These are phyloP conservation scores for Heliamphora pulchella DNA, from an alignment of 179 eudicot species.

Conservation along the genomic window DNA sequence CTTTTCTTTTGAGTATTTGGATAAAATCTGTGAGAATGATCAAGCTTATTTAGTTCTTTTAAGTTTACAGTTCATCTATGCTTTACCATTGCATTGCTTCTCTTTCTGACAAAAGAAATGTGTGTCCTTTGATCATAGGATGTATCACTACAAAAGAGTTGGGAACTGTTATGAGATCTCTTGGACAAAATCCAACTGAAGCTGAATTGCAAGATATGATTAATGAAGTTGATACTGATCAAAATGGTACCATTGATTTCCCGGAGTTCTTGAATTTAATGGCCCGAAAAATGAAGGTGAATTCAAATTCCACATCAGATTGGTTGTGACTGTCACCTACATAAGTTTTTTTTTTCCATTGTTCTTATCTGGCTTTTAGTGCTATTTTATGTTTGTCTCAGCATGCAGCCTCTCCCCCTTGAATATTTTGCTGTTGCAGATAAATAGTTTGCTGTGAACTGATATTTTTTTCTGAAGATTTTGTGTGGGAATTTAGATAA, in stretches of 20 bases:
- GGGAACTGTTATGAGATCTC: constrained; percentile 19
- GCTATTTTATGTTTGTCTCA: neutral
- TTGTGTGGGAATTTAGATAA: too few species aligned
- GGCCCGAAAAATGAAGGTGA: constrained; percentile 17
- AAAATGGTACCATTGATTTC: constrained; percentile 17
- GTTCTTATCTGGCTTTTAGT: neutral
- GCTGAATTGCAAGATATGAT: constrained; percentile 19
- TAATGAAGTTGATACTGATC: constrained; percentile 18
- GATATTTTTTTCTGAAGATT: neutral
- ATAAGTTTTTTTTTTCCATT: neutral
- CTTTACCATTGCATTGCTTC: too few species aligned
- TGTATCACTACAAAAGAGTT: constrained; percentile 17
- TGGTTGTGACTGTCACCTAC: neutral
- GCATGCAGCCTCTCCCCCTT: neutral
- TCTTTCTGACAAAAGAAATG: too few species aligned
- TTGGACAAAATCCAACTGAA: constrained; percentile 18
- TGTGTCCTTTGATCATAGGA: constrained; percentile 1
- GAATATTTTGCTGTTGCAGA: neutral
- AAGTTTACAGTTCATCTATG: too few species aligned
- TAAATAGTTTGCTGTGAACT: neutral
- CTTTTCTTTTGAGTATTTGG: too few species aligned
- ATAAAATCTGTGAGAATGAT: too few species aligned
- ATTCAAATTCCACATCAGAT: neutral
- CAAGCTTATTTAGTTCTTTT: too few species aligned
- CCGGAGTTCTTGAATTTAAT: constrained; percentile 16